Evolutionary conservation across 345 rosid species (phyloP).

Genomic region (Ailanthus altissimus): DNA sequence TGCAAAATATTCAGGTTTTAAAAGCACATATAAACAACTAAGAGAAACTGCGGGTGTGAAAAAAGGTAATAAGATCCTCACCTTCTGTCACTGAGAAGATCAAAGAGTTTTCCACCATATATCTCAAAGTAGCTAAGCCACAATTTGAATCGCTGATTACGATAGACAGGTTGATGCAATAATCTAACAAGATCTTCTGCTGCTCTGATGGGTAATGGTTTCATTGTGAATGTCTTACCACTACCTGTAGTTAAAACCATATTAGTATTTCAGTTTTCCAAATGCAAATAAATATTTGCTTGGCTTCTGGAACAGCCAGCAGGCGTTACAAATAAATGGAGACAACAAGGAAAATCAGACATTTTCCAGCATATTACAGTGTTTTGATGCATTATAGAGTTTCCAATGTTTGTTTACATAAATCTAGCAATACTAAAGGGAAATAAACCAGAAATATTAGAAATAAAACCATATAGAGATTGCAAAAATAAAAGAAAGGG

Average conservation of each 20-base stretch:
- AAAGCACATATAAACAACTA: neutral
- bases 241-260: constrained; percentile 63
- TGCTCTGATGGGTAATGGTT: constrained; percentile 91
- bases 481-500: neutral
- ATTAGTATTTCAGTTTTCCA: neutral
- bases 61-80: constrained; percentile 39
- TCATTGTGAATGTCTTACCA: constrained; percentile 99
- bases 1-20: neutral
- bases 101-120: constrained; percentile 95
- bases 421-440: neutral
- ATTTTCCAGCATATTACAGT: neutral
- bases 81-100: constrained; percentile 92
- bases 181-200: constrained; percentile 80
- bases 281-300: neutral
- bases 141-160: constrained; percentile 78
- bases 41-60: neutral
- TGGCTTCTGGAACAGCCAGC: constrained; percentile 1
- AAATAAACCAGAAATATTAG: neutral
- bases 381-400: neutral
- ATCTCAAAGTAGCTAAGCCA: constrained; percentile 99
- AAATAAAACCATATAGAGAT: neutral
- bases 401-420: neutral
- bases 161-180: constrained; percentile 83
- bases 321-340: neutral
- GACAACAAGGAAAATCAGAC: neutral